Conservation (phyloP, 768 basidiomycete genomes). For the Ephemerocybe angulata region DNA sequence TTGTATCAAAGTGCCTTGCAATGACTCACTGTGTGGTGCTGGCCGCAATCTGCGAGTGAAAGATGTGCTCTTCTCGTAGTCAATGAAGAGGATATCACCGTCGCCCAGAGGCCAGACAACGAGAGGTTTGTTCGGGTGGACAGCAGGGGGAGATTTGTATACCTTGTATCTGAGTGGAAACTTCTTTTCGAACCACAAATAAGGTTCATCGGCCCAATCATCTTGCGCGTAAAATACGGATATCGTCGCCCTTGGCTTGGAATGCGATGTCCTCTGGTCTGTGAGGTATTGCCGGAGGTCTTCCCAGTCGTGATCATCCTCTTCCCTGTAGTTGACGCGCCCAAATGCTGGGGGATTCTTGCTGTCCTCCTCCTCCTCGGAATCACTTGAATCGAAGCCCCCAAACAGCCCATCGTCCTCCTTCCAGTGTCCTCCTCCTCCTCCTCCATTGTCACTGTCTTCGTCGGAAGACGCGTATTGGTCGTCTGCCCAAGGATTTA, state of each 20-base stretch:
- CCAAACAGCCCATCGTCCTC: background rate
- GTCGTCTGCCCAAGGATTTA: slow-evolving; percentile 4
- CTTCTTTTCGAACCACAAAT: slow-evolving; percentile 2
- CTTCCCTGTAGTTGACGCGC: background rate
- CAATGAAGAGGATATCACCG: slow-evolving; percentile 25
- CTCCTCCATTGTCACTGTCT: background rate
- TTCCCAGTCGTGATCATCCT: background rate
- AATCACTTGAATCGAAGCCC: background rate
- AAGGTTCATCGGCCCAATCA: too few species aligned
- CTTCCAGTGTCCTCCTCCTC: background rate
- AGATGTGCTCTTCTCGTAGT: slow-evolving; percentile 22
- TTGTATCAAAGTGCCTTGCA: too few species aligned
- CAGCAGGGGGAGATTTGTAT: slow-evolving; percentile 23
- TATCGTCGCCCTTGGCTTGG: background rate
- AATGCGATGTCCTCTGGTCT: background rate
- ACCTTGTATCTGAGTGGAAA: slow-evolving; percentile 16
- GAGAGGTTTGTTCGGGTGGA: slow-evolving; percentile 23
- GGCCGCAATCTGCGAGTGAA: slow-evolving; percentile 23
- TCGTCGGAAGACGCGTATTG: slow-evolving; percentile 1
- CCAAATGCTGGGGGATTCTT: background rate
- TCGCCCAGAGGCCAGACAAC: slow-evolving; percentile 26
- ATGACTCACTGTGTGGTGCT: too few species aligned
- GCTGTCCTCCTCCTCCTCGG: background rate
- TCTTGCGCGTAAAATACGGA: background rate
- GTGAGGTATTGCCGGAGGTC: background rate